These are phyloP conservation scores for Eutrema heterophyllum DNA, from an alignment of 345 rosid genomes.

Conservation along the genomic window DNA sequence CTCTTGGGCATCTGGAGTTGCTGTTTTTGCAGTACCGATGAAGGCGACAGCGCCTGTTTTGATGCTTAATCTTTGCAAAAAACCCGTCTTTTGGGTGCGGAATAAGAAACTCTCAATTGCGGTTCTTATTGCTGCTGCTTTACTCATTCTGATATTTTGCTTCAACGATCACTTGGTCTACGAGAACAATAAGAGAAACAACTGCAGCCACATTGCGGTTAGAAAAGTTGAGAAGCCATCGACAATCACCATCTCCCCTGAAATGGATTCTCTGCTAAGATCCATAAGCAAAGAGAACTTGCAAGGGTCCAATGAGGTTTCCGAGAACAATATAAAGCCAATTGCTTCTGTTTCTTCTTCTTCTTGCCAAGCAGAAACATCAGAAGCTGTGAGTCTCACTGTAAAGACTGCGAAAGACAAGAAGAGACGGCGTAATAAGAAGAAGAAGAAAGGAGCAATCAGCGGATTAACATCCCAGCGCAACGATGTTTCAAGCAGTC, in stretches of 20 bases:
- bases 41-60: constrained; percentile 57
- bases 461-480: constrained; percentile 23
- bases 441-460: constrained; percentile 43
- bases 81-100: constrained; percentile 51
- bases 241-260: constrained; percentile 34
- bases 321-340: constrained; percentile 16
- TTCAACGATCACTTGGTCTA: constrained; percentile 36
- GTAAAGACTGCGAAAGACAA: constrained; percentile 60
- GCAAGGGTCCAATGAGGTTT: constrained; percentile 20
- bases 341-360: constrained; percentile 7
- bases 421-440: constrained; percentile 69
- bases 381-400: constrained; percentile 48
- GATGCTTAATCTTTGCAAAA: constrained; percentile 57
- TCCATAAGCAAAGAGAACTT: constrained; percentile 35
- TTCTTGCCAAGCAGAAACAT: constrained; percentile 26
- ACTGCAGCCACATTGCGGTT: constrained; percentile 17
- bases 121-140: constrained; percentile 39
- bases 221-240: constrained; percentile 43
- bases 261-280: constrained; percentile 40
- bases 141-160: constrained; percentile 44
- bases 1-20: constrained; percentile 52
- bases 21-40: constrained; percentile 51
- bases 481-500: constrained; percentile 77
- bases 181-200: constrained; percentile 27
- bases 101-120: constrained; percentile 47